A percentile compares a stretch with the other conserved stretches of the same genome.
These are phyloP conservation scores for Mycena filopes DNA, from an alignment of 768 basidiomycete genomes.

Conservation along the genomic window DNA sequence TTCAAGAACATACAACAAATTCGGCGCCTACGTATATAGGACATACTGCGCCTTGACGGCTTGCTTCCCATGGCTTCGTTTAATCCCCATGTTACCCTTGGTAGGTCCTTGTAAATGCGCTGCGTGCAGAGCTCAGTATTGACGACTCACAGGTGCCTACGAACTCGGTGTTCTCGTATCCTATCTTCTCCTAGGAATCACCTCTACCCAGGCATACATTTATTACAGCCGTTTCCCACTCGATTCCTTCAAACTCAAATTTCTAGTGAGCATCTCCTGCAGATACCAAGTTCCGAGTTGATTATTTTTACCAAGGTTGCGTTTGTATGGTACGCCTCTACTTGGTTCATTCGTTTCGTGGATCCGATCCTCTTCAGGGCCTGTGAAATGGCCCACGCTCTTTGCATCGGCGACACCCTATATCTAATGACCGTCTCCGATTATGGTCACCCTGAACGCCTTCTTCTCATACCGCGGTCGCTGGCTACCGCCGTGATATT, in stretches of 20 bases:
- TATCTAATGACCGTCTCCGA: conserved; percentile 14
- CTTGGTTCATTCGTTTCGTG: neutral
- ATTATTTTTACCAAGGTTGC: neutral
- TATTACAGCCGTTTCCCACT: conserved; percentile 13
- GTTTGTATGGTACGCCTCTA: conserved; percentile 6
- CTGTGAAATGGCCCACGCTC: conserved; percentile 9
- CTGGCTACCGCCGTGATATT: conserved; percentile 6
- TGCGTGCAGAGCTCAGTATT: too few species aligned
- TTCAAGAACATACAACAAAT: neutral
- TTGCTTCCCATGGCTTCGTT: conserved; percentile 14
- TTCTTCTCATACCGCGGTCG: conserved; percentile 7
- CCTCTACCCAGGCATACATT: conserved; percentile 2
- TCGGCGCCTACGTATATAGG: neutral
- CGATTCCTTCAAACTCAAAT: neutral
- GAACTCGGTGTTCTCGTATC: conserved; percentile 12
- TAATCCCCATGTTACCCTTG: conserved; percentile 5
- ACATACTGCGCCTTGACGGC: neutral
- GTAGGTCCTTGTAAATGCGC: neutral
- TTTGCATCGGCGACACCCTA: conserved; percentile 5
- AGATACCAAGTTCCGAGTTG: neutral
- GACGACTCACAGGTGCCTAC: conserved; percentile 10
- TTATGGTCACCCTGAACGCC: conserved; percentile 7
- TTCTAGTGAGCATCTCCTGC: neutral
- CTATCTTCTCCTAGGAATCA: conserved; percentile 10
- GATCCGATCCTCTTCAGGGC: neutral